Evolutionary conservation across 768 basidiomycete species (phyloP).

Genomic region (Paxillus involutus): DNA sequence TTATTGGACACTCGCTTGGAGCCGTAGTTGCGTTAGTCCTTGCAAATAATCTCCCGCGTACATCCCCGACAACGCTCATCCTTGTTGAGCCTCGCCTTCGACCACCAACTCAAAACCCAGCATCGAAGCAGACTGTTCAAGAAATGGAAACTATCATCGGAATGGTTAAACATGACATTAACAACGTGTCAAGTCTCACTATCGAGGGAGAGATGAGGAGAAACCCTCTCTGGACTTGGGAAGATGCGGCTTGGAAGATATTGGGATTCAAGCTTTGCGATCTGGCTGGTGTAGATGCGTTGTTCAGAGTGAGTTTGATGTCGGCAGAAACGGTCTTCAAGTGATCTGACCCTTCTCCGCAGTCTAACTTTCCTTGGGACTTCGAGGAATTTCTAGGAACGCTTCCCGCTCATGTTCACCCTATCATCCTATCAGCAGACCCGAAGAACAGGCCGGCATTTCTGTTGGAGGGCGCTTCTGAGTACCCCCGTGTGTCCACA

Average conservation of each 20-base stretch:
- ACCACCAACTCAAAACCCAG: background rate
- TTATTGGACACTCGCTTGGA: slow-evolving; percentile 10
- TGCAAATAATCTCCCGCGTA: background rate
- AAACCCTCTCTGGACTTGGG: slow-evolving; percentile 1
- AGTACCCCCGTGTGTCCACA: background rate
- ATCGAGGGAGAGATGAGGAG: background rate
- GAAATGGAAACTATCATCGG: background rate
- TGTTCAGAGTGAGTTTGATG: slow-evolving; percentile 1
- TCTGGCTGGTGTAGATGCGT: background rate
- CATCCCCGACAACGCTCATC: background rate
- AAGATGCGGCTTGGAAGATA: background rate
- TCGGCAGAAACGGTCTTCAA: too few species aligned
- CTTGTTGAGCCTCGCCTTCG: slow-evolving; percentile 6
- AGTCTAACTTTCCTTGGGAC: slow-evolving; percentile 1
- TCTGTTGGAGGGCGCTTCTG: background rate
- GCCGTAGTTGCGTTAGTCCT: slow-evolving; percentile 1
- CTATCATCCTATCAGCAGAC: background rate
- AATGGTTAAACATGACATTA: background rate
- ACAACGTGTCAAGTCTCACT: background rate
- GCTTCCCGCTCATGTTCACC: background rate
- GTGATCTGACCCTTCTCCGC: background rate
- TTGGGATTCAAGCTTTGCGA: slow-evolving; percentile 1
- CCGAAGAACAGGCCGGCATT: background rate
- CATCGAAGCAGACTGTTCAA: background rate
- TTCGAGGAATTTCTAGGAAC: background rate